Percentiles rank a stretch among this genome's conserved stretches.
These are phyloP conservation scores for Meyerozyma carpophila DNA, from an alignment of 1,139 yeast species.

Conservation along the genomic window DNA sequence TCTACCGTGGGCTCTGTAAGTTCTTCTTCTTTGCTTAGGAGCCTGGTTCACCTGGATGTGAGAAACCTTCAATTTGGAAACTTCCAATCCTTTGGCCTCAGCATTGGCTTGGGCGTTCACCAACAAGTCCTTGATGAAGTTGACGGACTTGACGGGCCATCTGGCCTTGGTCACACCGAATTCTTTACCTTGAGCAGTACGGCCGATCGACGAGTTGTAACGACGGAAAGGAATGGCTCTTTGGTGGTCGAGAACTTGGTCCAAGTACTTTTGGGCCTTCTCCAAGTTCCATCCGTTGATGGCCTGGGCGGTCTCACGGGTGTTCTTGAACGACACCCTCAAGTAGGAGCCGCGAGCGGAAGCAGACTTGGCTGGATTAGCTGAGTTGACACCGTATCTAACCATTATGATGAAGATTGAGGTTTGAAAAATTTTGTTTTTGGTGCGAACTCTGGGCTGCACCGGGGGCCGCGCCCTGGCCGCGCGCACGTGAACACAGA, in stretches of 20 bases:
- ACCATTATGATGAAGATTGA: constrained; percentile 23
- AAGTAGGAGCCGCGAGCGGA: constrained; percentile 99
- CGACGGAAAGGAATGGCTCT: constrained; percentile 99
- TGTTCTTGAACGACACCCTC: constrained; percentile 99
- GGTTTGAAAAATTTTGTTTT: background rate
- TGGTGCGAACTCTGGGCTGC: background rate
- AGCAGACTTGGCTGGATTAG: constrained; percentile 99
- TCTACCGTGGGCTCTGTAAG: constrained; percentile 99
- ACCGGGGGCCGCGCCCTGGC: background rate
- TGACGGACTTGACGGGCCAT: constrained; percentile 99
- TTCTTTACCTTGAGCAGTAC: constrained; percentile 99
- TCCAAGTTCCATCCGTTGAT: constrained; percentile 96
- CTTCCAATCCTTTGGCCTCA: constrained; percentile 98
- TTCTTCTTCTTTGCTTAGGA: constrained; percentile 99
- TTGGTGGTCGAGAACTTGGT: constrained; percentile 95
- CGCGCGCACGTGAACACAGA: background rate
- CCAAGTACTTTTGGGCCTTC: constrained; percentile 94
- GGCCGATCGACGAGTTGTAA: constrained; percentile 94
- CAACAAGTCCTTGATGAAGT: constrained; percentile 90
- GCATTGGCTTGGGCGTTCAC: constrained; percentile 99
- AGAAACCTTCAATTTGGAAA: constrained; percentile 86
- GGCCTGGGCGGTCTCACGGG: constrained; percentile 99
- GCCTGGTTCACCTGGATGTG: constrained; percentile 99
- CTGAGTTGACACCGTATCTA: constrained; percentile 98
- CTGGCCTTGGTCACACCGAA: constrained; percentile 99